phyloP scores from a whole-genome alignment of 305 asterid species.

The Ilex paraguariensis region DNA sequence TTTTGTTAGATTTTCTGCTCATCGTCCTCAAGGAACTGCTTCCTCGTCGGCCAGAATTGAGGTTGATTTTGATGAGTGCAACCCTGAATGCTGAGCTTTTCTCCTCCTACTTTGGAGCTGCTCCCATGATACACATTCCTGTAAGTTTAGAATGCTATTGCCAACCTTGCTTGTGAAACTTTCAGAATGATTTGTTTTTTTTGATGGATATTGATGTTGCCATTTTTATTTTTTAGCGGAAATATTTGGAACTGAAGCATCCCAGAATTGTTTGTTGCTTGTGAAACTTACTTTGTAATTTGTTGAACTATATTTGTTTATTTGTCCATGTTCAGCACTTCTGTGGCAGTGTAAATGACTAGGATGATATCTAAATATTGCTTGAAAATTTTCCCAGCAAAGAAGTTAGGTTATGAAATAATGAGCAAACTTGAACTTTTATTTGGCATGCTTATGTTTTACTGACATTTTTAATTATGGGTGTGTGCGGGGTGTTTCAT shows the following conservation, averaged over 20 bases:
- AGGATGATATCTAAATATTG: no score
- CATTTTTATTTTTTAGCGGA: background rate
- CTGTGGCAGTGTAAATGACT: no score
- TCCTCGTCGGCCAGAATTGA: constrained; percentile 80
- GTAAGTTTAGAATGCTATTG: constrained; percentile 36
- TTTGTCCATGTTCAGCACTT: no score
- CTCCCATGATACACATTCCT: constrained; percentile 84
- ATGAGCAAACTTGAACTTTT: background rate
- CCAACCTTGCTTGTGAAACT: background rate
- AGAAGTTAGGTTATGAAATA: no score
- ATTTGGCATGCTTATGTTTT: background rate
- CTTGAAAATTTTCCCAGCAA: no score
- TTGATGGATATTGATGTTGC: background rate
- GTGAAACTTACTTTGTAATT: no score
- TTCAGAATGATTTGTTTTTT: background rate
- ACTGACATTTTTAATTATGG: background rate
- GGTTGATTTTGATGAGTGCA: constrained; percentile 90
- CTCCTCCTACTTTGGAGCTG: constrained; percentile 83
- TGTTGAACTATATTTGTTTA: no score
- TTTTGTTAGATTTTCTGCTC: constrained; percentile 76
- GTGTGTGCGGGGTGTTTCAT: background rate
- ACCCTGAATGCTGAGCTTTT: constrained; percentile 91
- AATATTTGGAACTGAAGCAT: no score
- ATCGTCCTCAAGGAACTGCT: constrained; percentile 93
- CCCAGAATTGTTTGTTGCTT: no score